Base-by-base conservation (phyloP, 768 basidiomycete genomes). In the Rhodotorula babjevae region DNA sequence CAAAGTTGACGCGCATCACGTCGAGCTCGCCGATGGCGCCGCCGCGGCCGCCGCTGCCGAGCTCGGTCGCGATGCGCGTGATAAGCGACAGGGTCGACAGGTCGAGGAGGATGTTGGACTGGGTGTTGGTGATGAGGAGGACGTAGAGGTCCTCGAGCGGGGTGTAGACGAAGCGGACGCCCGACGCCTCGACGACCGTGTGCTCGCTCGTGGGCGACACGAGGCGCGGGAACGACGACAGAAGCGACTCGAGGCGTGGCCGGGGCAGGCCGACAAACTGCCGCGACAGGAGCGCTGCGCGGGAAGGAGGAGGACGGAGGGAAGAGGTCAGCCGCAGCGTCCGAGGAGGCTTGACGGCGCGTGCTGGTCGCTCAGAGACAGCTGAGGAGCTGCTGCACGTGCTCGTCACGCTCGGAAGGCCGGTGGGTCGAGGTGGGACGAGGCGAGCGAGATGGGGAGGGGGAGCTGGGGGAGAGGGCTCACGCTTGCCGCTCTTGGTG, bases 31-130 rank as follows among this genome's bases (percentile, higher is more conserved):
- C 90, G 11, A 89, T 90, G 68, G 85, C 88, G 76, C 91, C 85
- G 21, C 78, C 78, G 12, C 78, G 63, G 2, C 77, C 77, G 10
- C 71, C 74, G 23, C 72, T 68, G 55, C 70, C 72, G 81, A 94
- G 82, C 81, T 95, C 93, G 4, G 93, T 93, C 23, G 96, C 93
- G 60, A 96, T 89, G 47, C 95, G 89, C 1, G 94, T 89, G 77
- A 96, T 90, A 50, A 99, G 89, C 77, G 94, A 92, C 0, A 99
- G 85, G 0, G 95, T 99, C 69, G 96, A 91, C 75, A 98, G 95
- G 81, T 98, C 96, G 83, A 96, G 96, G 52, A 99, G 84, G 78
- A 98, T 98, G 79, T 99, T 99, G n/a, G 91, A 93, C 15, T 92
- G 91, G 81, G 96, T 97, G 84, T 97, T 98, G 66, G 95, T 98